phyloP scores from a whole-genome alignment of 208 protist genomes.

The Crithidia thermophila region DNA sequence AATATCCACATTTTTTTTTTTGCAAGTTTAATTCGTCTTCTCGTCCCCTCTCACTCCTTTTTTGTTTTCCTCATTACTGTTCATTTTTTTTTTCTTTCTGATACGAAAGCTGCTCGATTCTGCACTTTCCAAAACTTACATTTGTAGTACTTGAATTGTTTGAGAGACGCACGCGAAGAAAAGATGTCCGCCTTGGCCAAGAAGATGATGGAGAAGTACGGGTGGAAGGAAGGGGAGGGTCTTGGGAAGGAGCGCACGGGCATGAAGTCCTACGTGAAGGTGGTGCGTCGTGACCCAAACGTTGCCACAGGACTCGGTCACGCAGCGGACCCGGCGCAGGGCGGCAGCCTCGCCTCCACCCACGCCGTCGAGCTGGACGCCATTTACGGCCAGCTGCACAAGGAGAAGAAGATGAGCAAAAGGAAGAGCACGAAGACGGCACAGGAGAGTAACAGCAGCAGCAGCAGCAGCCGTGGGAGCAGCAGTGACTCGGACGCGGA shows the following conservation, averaged over 20 bases:
- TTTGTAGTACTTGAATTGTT: not conserved
- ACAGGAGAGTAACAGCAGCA: constrained; percentile 11
- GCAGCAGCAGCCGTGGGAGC: not conserved
- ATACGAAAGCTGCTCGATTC: no score
- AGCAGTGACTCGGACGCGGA: not conserved
- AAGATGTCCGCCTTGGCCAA: constrained; percentile 73
- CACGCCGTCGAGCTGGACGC: constrained; percentile 72
- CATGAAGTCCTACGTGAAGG: constrained; percentile 77
- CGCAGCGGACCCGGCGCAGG: constrained; percentile 51
- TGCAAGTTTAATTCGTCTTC: no score
- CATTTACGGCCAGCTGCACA: constrained; percentile 51
- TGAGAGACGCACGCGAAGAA: no score
- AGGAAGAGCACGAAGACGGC: constrained; percentile 1
- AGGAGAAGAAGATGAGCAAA: constrained; percentile 19
- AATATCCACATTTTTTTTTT: not conserved
- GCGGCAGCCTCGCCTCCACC: constrained; percentile 43
- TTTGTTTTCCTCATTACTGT: not conserved
- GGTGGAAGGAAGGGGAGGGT: constrained; percentile 87
- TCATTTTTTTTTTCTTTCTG: no score
- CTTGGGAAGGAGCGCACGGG: constrained; percentile 74
- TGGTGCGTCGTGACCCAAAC: constrained; percentile 73
- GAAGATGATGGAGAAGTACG: constrained; percentile 83
- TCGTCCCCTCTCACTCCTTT: no score
- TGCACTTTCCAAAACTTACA: no score
- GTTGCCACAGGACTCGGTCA: constrained; percentile 77